A percentile compares a stretch with the other conserved stretches of the same genome.
Evolutionary conservation across 805 yeast genomes (phyloP).

Genomic region (Kazachstania martiniae): DNA sequence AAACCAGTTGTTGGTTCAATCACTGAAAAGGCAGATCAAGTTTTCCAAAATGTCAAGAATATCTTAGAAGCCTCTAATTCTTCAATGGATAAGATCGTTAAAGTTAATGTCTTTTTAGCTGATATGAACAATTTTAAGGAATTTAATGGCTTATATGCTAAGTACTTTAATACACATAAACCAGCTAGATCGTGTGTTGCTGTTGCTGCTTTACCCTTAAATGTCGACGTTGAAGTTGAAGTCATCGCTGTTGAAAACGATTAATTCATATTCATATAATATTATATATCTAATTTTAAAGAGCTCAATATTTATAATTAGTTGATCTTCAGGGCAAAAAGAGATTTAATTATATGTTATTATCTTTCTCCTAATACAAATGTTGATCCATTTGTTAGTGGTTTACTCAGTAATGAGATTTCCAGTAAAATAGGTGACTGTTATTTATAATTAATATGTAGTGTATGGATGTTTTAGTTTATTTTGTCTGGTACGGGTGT

Average conservation of each 20-base stretch:
- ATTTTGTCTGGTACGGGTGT: too few relatives aligned
- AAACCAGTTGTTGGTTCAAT: constrained; percentile 67
- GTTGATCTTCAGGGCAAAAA: too few relatives aligned
- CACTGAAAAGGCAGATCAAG: constrained; percentile 66
- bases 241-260: constrained; percentile 67
- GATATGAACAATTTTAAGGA: constrained; percentile 78
- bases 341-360: too few relatives aligned
- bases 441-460: too few relatives aligned
- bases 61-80: constrained; percentile 80
- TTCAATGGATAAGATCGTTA: constrained; percentile 69
- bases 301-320: too few relatives aligned
- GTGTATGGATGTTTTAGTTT: too few relatives aligned
- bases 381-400: too few relatives aligned
- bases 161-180: constrained; percentile 62
- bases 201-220: constrained; percentile 79
- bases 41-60: constrained; percentile 50
- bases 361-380: too few relatives aligned
- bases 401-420: too few relatives aligned
- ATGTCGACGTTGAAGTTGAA: constrained; percentile 77
- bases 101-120: constrained; percentile 76
- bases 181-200: constrained; percentile 98
- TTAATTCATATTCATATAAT: too few relatives aligned
- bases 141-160: constrained; percentile 72
- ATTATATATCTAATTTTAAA: too few relatives aligned
- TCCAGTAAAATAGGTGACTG: too few relatives aligned